Base-by-base conservation (phyloP, 2,329 filamentous ascomycete genomes). In the Onygenales sp. region DNA sequence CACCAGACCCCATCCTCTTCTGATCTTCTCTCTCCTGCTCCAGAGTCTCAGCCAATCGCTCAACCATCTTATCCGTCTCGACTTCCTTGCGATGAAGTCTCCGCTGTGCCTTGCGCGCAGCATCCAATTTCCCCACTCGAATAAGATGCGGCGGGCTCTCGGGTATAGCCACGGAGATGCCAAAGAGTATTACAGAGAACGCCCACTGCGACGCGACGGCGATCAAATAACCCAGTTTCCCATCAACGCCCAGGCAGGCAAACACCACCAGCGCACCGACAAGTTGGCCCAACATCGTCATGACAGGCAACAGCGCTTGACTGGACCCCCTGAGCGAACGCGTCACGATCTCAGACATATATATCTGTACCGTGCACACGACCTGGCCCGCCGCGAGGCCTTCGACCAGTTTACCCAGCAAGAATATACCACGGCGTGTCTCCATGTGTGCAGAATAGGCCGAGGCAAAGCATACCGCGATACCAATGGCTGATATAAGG, bases 71-170 rank as follows among this genome's bases (percentile, higher is more conserved):
- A 7, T 61, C 59, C 0, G 72, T 70, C 36, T 74, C 68, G 1
- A 64, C 61, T 4, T 64, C 65, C 0, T 62, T 52, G 0, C 73
- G 71, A 56, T 79, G 74, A 49, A 83, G 73, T 46, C 76, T 74
- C 49, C 68, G 70, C 60, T 80, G 75, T 11, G 77, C 71, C 54
- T 66, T 64, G 54, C 76, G 62, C 1, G 76, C 73, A 46, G 75
- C 61, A 0, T 65, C 64, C 9, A 71, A 61, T 5, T 63, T 62
- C 3, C 65, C 66, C 51, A 70, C 73, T 3, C 75, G 70, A 1
- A 81, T 62, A 1, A 79, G 63, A 55, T 72, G 79, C 0, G 74
- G 67, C 0, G 78, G 78, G 10, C 72, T 77, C 56, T 81, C 78
- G 0, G 78, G 78, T 36, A 80, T 68, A 44, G 75, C 42, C 34